Percentiles rank a stretch among this genome's conserved stretches.
Evolutionary conservation across 2,329 filamentous ascomycete genomes (phyloP).

Genomic region (Berkeleyomyces rouxiae): DNA sequence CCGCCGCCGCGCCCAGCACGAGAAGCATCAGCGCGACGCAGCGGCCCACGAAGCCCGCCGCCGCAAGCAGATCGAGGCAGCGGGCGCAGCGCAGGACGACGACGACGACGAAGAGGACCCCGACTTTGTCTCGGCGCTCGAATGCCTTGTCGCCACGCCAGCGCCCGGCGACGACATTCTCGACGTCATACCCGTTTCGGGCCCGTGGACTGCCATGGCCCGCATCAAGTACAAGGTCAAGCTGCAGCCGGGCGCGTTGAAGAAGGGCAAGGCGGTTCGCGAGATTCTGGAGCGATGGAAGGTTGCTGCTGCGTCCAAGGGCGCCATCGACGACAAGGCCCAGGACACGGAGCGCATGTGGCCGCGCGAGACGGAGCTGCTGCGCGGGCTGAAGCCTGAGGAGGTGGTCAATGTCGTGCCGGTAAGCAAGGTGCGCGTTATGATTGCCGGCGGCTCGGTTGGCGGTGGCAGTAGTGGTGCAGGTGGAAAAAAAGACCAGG

Average conservation of each 20-base stretch:
- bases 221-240: constrained; percentile 89
- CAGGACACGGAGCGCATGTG: constrained; percentile 60
- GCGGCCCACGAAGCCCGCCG: constrained; percentile 61
- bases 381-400: constrained; percentile 64
- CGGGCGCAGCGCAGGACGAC: constrained; percentile 16
- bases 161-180: constrained; percentile 69
- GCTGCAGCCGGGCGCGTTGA: constrained; percentile 72
- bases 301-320: constrained; percentile 40
- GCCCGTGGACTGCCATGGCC: constrained; percentile 44
- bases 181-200: constrained; percentile 46
- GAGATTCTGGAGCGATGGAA: constrained; percentile 79
- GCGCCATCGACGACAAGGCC: constrained; percentile 42
- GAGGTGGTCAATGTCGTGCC: constrained; percentile 70
- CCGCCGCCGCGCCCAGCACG: constrained; percentile 64
- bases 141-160: constrained; percentile 61
- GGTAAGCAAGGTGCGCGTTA: constrained; percentile 62
- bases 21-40: constrained; percentile 56
- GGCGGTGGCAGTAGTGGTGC: constrained; percentile 26
- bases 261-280: constrained; percentile 88
- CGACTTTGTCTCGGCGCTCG: constrained; percentile 39
- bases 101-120: constrained; percentile 45
- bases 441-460: constrained; percentile 45
- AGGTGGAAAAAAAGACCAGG: constrained; percentile 19
- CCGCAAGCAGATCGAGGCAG: constrained; percentile 30
- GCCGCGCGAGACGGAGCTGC: constrained; percentile 69